A percentile compares a stretch with the other conserved stretches of the same genome.
Evolutionary conservation across 495 filamentous ascomycete species (phyloP).

Genomic region (Paragyromitra xinjiangensis): DNA sequence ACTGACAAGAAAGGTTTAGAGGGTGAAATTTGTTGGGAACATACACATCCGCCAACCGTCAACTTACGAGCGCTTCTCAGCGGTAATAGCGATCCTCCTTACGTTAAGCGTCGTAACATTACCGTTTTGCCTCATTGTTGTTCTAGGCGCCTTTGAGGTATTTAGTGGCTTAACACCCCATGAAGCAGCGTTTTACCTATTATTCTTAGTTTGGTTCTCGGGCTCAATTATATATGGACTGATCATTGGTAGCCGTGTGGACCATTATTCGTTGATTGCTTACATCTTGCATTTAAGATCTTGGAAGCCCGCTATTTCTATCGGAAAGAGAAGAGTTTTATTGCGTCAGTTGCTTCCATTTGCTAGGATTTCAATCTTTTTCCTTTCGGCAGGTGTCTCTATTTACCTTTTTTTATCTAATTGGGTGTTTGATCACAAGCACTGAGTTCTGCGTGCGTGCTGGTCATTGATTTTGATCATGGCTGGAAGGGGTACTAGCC

Average conservation of each 20-base stretch:
- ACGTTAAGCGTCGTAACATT: not conserved
- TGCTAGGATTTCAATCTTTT: not conserved
- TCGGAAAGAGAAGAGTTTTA: not conserved
- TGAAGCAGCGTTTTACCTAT: not conserved
- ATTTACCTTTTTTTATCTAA: not conserved
- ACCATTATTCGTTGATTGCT: not conserved
- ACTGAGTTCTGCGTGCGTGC: not conserved
- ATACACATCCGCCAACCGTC: not conserved
- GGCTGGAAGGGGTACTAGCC: too few species aligned
- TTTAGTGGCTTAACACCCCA: not conserved
- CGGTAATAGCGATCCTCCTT: not conserved
- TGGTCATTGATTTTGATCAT: not conserved
- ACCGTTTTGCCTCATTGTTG: not conserved
- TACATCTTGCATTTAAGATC: not conserved
- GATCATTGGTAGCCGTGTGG: not conserved
- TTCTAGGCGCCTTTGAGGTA: not conserved
- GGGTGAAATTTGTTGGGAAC: not conserved
- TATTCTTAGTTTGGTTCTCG: not conserved
- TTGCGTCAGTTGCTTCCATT: not conserved
- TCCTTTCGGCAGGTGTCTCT: not conserved
- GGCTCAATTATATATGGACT: not conserved
- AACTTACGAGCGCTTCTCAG: not conserved
- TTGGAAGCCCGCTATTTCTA: not conserved
- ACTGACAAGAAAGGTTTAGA: not conserved
- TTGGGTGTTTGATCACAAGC: not conserved